These are phyloP conservation scores for Teratosphaeria viscida DNA, from an alignment of 2,329 filamentous ascomycete genomes.

Conservation along the genomic window DNA sequence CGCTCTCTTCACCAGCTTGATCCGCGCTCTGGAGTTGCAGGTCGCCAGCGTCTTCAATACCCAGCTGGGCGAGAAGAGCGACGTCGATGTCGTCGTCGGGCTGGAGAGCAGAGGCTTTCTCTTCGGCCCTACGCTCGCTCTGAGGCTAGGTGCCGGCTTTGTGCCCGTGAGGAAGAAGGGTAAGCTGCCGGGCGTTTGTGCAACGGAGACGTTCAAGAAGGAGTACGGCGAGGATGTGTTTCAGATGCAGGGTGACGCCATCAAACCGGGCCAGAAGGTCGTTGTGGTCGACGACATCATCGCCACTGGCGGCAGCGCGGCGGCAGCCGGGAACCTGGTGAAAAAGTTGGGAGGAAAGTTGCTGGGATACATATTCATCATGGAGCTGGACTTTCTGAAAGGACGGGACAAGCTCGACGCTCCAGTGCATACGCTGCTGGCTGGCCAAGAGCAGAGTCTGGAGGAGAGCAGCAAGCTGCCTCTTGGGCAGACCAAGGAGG, in stretches of 20 bases:
- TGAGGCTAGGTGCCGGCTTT: conserved; percentile 73
- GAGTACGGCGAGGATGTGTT: conserved; percentile 94
- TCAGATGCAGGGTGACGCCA: conserved; percentile 83
- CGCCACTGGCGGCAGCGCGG: conserved; percentile 88
- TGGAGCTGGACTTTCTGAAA: conserved; percentile 88
- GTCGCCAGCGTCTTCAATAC: conserved; percentile 50
- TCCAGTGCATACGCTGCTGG: conserved; percentile 74
- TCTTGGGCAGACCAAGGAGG: conserved; percentile 14
- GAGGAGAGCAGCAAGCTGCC: conserved; percentile 9
- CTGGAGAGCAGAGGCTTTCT: conserved; percentile 92
- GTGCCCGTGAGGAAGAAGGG: conserved; percentile 91
- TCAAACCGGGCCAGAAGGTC: conserved; percentile 79
- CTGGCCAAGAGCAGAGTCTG: conserved; percentile 43
- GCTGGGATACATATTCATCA: conserved; percentile 85
- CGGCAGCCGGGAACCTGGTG: conserved; percentile 77
- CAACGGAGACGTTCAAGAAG: conserved; percentile 81
- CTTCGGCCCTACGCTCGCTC: conserved; percentile 80
- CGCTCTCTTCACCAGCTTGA: conserved; percentile 60
- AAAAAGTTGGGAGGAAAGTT: conserved; percentile 76
- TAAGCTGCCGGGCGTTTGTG: conserved; percentile 84
- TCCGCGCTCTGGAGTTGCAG: conserved; percentile 78
- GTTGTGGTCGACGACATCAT: conserved; percentile 97
- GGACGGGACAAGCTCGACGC: conserved; percentile 81
- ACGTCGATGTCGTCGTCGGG: conserved; percentile 75
- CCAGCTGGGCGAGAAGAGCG: conserved; percentile 25